Evolutionary conservation across 768 basidiomycete species (phyloP).

Genomic region (Lyophyllum atratum): DNA sequence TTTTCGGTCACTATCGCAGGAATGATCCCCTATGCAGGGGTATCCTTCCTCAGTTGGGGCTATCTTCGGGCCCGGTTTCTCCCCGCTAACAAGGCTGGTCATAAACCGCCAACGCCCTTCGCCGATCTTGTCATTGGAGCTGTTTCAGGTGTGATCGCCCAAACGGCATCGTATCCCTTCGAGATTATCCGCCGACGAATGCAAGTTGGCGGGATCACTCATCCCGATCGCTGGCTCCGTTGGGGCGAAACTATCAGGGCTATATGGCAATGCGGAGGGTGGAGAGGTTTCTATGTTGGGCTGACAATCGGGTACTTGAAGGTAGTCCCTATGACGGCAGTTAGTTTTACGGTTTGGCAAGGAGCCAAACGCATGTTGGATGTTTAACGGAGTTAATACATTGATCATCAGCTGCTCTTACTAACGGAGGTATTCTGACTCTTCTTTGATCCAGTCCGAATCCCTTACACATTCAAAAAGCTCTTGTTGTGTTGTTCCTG

Average conservation of each 20-base stretch:
- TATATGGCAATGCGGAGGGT: conserved; percentile 72
- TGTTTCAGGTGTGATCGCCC: conserved; percentile 79
- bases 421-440: conserved; percentile 7
- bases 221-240: conserved; percentile 73
- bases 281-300: conserved; percentile 90
- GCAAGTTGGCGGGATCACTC: conserved; percentile 90
- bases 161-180: conserved; percentile 93
- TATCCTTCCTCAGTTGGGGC: conserved; percentile 93
- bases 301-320: conserved; percentile 91
- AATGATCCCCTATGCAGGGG: conserved; percentile 95
- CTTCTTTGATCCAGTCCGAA: conserved; percentile 7
- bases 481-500: conserved; percentile 12
- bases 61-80: conserved; percentile 64
- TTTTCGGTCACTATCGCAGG: conserved; percentile 90
- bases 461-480: conserved; percentile 4
- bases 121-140: conserved; percentile 86
- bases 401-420: conserved; percentile 12
- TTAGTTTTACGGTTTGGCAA: conserved; percentile 93
- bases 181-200: conserved; percentile 90
- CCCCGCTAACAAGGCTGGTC: conserved; percentile 40
- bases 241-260: conserved; percentile 76
- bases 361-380: conserved; percentile 60
- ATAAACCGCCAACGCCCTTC: conserved; percentile 40
- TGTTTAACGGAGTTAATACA: conserved; percentile 31
- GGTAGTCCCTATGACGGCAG: conserved; percentile 94